Base-by-base conservation (phyloP, 1,139 yeast genomes). In the Diutina pseudorugosa region DNA sequence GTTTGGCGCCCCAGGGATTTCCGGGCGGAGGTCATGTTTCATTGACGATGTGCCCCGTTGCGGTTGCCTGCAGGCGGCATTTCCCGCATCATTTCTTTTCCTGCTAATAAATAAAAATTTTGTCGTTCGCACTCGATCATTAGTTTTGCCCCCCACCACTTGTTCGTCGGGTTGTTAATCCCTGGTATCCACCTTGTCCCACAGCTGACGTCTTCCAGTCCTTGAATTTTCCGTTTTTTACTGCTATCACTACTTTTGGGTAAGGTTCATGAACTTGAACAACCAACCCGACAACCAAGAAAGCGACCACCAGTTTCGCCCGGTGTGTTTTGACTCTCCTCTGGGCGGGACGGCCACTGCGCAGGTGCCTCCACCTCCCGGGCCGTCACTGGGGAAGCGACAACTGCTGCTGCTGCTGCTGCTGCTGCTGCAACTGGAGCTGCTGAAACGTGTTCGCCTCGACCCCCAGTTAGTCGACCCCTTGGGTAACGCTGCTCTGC, bases 211-310 rank as follows among this genome's bases (percentile, higher is more conserved):
- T 12, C 36, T 4, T 30, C 36, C 36, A 30, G 36, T 30, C 36
- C 16, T 30, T 30, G 36, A 9, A 11, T 30, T 30, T 30, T 30
- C 36, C 36, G 36, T 30, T 30, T 30, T 30, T 14, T 30, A 30
- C 36, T 11, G 16, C 36, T 30, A 30, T 30, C 36, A 30, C 36
- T 30, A 30, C 11, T 11, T 30, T 14, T 12, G 36, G 36, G 36
- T 30, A 30, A 30, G 36, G 25, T 12, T 12, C 25, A 45, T 45
- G 49, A 45, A 45, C 16, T 23, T 45, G n/a, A 45, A 45, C 30
- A 45, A 45, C 49, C 49, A 45, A 16, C 41, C 49, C 23, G 49
- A 45, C 27, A 27, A 45, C 21, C 49, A 45, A 33, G 49, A 45
- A 12, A 18, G 40, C 27, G 49, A 45, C 40, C 49, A 45, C 49